Base-by-base conservation (phyloP, 2,329 filamentous ascomycete genomes). In the Fusarium sp. region DNA sequence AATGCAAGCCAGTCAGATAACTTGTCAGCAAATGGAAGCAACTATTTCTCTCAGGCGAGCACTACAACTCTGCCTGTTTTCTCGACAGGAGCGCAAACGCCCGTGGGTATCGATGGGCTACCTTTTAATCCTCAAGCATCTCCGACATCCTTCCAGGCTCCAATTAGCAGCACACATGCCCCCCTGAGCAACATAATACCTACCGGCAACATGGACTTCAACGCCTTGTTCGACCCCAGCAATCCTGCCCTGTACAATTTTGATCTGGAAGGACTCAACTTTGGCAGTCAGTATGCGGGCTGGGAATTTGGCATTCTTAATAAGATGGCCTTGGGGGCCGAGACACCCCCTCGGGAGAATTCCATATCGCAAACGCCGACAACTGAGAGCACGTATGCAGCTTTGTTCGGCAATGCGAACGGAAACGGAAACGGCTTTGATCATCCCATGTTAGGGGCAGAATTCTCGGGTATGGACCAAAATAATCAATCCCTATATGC, bases 201-300 rank as follows among this genome's bases (percentile, higher is more conserved):
- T 71, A 79, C 80, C 17, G 86, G 86, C 44, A 68, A 77, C 62
- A 80, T 87, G 75, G 80, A 80, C 53, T 88, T 89, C 71, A 84
- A 84, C 39, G 81, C 86, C 56, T 84, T 96, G 30, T 97, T 97
- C 75, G 94, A 97, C 72, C 93, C 93, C 0, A 96, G 92, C 75
- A 96, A 98, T 76, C 93, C 94, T 5, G 92, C 94, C 1, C 82
- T 97, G 56, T 97, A 96, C 86, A 97, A 97, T 77, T 97, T 98
- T 78, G 94, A 98, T 77, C 88, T 97, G 13, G 94, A 96, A 56
- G 94, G 93, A 61, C 87, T 97, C 77, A 81, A 81, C 57, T 99
- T 98, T 78, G 94, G 94, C 56, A 98, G 96, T 76, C 93, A 97
- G 68, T 99, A 98, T 76, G 95, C 94, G 62, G 95, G 94, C 19